phyloP scores from a whole-genome alignment of 148 eudicot species.

The Silene conica region DNA sequence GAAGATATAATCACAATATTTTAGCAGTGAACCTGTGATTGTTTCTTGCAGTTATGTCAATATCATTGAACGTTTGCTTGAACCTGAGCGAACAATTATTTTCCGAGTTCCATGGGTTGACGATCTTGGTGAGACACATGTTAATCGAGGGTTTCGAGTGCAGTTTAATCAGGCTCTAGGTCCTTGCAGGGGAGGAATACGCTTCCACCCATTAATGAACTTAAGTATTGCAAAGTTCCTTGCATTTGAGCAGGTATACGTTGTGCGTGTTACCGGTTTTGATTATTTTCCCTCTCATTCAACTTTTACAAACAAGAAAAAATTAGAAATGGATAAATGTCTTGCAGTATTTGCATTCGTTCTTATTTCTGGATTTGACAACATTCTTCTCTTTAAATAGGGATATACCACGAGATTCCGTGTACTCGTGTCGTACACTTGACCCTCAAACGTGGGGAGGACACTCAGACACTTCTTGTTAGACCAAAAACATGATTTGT shows the following conservation, averaged over 20 bases:
- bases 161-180: slow-evolving; percentile 95
- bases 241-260: slow-evolving; percentile 85
- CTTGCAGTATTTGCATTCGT: not conserved
- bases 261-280: slow-evolving; percentile 1
- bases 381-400: too few relatives aligned
- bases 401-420: too few relatives aligned
- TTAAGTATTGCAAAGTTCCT: slow-evolving; percentile 90
- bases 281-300: not conserved
- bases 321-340: too few relatives aligned
- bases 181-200: slow-evolving; percentile 97
- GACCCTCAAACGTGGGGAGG: too few relatives aligned
- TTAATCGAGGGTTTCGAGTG: slow-evolving; percentile 89
- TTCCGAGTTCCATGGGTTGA: slow-evolving; percentile 99
- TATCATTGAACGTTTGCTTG: slow-evolving; percentile 92
- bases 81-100: slow-evolving; percentile 85
- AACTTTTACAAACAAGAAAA: not conserved
- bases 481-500: too few relatives aligned
- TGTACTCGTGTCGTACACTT: too few relatives aligned
- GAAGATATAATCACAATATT: not conserved
- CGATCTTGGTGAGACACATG: slow-evolving; percentile 93
- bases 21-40: slow-evolving; percentile 20
- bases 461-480: too few relatives aligned
- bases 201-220: slow-evolving; percentile 94
- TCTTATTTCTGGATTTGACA: not conserved
- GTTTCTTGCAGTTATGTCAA: slow-evolving; percentile 65